phyloP scores from a whole-genome alignment of 805 yeast species.

The Saturnispora diversa region DNA sequence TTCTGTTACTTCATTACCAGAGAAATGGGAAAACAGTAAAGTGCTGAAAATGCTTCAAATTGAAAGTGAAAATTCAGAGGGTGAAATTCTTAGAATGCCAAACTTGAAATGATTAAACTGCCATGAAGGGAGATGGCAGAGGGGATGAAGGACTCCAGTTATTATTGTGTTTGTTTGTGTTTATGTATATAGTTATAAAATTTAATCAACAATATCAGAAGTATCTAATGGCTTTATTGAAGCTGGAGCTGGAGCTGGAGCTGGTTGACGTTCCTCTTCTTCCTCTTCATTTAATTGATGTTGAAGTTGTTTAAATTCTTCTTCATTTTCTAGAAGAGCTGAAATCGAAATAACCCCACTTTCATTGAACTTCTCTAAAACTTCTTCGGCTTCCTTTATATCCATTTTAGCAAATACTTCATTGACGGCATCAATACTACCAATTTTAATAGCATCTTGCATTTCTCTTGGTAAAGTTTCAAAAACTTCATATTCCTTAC shows the following conservation, averaged over 20 bases:
- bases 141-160: no score
- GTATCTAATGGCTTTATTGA: constrained; percentile 2
- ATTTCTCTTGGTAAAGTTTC: constrained; percentile 49
- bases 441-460: constrained; percentile 69
- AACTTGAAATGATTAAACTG: constrained; percentile 33
- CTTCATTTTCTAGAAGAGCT: constrained; percentile 65
- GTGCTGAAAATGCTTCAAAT: constrained; percentile 61
- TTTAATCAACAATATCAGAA: constrained; percentile 11
- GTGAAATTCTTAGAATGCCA: constrained; percentile 83
- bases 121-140: no score
- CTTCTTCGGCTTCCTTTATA: constrained; percentile 70
- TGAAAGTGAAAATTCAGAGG: constrained; percentile 63
- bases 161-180: no score
- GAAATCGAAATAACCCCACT: constrained; percentile 80
- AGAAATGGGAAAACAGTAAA: constrained; percentile 66
- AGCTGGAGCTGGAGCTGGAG: no score
- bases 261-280: constrained; percentile 4
- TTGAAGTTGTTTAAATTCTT: constrained; percentile 50
- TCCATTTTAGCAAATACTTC: constrained; percentile 67
- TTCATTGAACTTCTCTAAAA: constrained; percentile 66
- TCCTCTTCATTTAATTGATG: constrained; percentile 28
- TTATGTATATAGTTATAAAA: no score
- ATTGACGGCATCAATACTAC: constrained; percentile 70
- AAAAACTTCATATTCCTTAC: constrained; percentile 48
- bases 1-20: constrained; percentile 79